phyloP scores from a whole-genome alignment of 2,329 filamentous ascomycete species.

The Microdochium trichocladiopsis region DNA sequence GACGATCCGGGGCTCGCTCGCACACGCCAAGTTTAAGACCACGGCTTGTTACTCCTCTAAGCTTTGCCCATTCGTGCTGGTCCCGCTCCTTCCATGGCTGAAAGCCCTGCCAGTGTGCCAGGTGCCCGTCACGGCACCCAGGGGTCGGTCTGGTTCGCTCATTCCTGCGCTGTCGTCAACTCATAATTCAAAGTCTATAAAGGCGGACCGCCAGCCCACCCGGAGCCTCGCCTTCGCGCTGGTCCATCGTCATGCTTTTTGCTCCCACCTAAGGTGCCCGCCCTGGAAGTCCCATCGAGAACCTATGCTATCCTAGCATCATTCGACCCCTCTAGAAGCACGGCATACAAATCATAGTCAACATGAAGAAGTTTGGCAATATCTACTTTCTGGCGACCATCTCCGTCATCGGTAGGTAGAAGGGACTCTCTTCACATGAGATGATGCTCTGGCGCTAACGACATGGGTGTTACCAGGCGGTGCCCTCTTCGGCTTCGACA shows the following conservation, averaged over 20 bases:
- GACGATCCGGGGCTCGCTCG: not conserved
- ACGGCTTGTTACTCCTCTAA: not conserved
- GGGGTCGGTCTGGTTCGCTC: no score
- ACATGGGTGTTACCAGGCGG: conserved; percentile 19
- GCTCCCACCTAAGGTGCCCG: no score
- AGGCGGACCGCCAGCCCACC: no score
- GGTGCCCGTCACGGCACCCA: no score
- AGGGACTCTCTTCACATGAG: not conserved
- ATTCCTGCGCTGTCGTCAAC: no score
- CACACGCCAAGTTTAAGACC: no score
- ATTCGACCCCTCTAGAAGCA: not conserved
- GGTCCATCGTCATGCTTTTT: no score
- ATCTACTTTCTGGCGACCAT: conserved; percentile 35
- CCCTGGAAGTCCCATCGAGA: not conserved
- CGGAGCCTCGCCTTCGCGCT: no score
- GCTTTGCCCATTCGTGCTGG: not conserved
- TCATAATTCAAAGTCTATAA: no score
- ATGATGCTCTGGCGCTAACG: not conserved
- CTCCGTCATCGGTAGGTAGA: conserved; percentile 29
- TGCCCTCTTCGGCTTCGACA: conserved; percentile 35
- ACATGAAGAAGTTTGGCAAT: conserved; percentile 26
- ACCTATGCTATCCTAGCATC: not conserved
- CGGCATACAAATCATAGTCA: conserved; percentile 3
- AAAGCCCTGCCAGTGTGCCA: no score
- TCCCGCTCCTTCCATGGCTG: no score